phyloP scores from a whole-genome alignment of 2,329 filamentous ascomycete genomes.

The Monilinia vaccinii-corymbosi region DNA sequence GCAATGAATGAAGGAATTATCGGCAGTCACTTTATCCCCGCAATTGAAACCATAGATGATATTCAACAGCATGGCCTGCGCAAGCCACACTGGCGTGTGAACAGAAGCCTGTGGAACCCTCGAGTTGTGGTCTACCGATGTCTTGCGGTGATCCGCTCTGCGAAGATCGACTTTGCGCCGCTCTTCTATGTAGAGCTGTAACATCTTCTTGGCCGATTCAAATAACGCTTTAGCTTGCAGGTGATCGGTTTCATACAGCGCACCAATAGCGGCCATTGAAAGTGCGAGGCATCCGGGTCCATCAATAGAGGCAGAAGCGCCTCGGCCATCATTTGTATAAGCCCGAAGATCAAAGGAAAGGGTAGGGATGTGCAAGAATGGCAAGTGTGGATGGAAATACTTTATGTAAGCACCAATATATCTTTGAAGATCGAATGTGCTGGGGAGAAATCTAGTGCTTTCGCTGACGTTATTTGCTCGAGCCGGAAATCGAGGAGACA shows the following conservation, averaged over 20 bases:
- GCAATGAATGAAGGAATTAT: constrained; percentile 88
- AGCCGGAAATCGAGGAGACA: constrained; percentile 43
- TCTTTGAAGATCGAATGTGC: constrained; percentile 76
- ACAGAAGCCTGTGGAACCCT: constrained; percentile 49
- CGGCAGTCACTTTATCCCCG: constrained; percentile 79
- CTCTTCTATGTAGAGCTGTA: constrained; percentile 86
- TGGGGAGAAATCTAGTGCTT: constrained; percentile 57
- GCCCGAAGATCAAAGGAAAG: constrained; percentile 78
- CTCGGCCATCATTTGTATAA: constrained; percentile 52
- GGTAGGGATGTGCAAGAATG: constrained; percentile 89
- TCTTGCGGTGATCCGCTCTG: constrained; percentile 48
- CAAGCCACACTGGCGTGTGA: constrained; percentile 84
- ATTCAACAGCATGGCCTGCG: constrained; percentile 94
- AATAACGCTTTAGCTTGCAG: constrained; percentile 76
- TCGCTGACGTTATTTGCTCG: constrained; percentile 41
- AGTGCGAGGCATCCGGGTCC: constrained; percentile 81
- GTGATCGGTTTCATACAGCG: constrained; percentile 80
- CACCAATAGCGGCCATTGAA: constrained; percentile 77
- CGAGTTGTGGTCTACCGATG: constrained; percentile 39
- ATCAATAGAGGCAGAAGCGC: constrained; percentile 51
- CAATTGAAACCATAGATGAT: constrained; percentile 94
- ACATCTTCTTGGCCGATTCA: constrained; percentile 91
- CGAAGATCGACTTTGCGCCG: constrained; percentile 75
- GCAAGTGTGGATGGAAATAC: constrained; percentile 88
- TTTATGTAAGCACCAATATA: constrained; percentile 85